Base-by-base conservation (phyloP, 2,329 filamentous ascomycete genomes). In the Fonsecaea pugnacius region DNA sequence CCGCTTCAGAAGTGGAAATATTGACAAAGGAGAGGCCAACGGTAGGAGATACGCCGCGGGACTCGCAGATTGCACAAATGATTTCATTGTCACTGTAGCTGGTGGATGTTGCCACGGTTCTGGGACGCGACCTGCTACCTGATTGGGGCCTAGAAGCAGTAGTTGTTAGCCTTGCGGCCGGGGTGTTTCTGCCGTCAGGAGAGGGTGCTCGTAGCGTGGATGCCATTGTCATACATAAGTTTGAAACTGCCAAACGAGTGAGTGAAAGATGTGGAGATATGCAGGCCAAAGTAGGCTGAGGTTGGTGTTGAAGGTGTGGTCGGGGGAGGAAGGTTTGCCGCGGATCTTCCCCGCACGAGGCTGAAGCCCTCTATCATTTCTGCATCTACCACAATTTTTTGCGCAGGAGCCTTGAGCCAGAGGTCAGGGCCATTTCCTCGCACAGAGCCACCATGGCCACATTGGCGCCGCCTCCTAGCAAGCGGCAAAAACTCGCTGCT, bases 21-120 rank as follows among this genome's bases (percentile, higher is more conserved):
- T 98, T 96, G 73, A 97, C 82, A 73, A 97, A 93, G 2, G 92
- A 91, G 46, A 96, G 81, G 0, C 94, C 93, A 1, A 98, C 89
- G 0, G 88, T 90, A 0, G 92, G 92, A 24, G 91, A 89, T 4
- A 96, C 85, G 4, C 92, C 92, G n/a, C 93, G 89, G 50, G 91
- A 92, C 75, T 97, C 92, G 71, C 87, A 91, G 55, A 97, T 78
- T 3, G 94, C 93, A 76, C 94, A 98, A n/a, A 97, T 82, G 60
- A 96, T 87, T 66, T 90, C 87, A 71, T 94, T 89, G 27, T 80
- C 79, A 67, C 83, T 82, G 53, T 84, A 75, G 51, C 83, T 80
- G 51, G 85, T 80, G 2, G 84, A 85, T 1, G 87, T 88, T 33
- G 82, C 79, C 54, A 80, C 80, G 40, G 85, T 87, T 64, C 80